Evolutionary conservation across 192 early-diverging fungal genomes (phyloP).

Genomic region (Coemansia sp.): DNA sequence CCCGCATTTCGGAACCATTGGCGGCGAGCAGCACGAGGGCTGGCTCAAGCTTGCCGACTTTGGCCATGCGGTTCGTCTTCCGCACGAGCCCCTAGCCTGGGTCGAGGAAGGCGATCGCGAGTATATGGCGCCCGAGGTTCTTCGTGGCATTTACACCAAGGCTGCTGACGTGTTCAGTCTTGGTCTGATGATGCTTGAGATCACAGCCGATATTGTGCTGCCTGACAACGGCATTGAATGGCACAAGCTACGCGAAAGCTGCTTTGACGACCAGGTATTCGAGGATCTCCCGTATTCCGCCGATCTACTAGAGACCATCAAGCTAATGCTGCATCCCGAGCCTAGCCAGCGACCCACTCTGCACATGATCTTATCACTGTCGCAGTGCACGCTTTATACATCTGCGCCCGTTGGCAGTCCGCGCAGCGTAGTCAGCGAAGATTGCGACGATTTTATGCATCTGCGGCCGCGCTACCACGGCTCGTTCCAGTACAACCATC

Average conservation of each 20-base stretch:
- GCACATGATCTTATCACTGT: conserved; percentile 50
- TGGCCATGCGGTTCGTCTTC: conserved; percentile 68
- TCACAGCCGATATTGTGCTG: conserved; percentile 79
- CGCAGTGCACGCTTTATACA: conserved; percentile 33
- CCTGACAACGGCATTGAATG: conserved; percentile 89
- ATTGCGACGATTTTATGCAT: conserved; percentile 17
- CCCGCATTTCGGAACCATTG: conserved; percentile 19
- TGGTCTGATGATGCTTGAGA: conserved; percentile 87
- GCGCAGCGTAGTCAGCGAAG: conserved; percentile 7
- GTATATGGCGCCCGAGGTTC: conserved; percentile 89
- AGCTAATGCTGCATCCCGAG: conserved; percentile 67
- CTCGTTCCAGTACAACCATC: conserved; percentile 11
- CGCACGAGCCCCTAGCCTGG: conserved; percentile 24
- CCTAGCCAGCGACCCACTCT: conserved; percentile 60
- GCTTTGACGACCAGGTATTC: conserved; percentile 64
- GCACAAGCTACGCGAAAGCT: conserved; percentile 79
- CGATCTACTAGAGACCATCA: conserved; percentile 65
- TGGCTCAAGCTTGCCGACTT: conserved; percentile 88
- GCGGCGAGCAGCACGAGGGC: conserved; percentile 53
- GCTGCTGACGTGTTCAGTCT: conserved; percentile 92
- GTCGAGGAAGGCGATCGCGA: conserved; percentile 85
- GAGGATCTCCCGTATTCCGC: conserved; percentile 52
- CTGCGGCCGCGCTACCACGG: conserved; percentile 1
- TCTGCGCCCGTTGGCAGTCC: conserved; percentile 5
- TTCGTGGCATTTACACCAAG: conserved; percentile 69